Percentiles rank a stretch among this genome's conserved stretches.
These are phyloP conservation scores for Schizophyllum amplum DNA, from an alignment of 1,284 basidiomycete species.

Conservation along the genomic window DNA sequence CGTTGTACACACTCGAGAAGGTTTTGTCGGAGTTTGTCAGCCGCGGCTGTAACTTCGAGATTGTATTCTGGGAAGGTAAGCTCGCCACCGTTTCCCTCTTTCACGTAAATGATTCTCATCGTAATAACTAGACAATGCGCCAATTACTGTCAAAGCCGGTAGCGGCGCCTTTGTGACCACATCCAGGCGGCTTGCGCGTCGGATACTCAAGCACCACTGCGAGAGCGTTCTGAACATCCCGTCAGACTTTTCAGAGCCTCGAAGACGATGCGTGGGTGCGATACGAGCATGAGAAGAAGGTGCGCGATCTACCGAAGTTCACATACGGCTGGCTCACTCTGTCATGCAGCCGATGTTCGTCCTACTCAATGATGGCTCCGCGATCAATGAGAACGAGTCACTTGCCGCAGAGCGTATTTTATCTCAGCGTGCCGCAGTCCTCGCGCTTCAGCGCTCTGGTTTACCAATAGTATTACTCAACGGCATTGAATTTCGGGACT, in stretches of 20 bases:
- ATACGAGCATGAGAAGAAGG: conserved; percentile 30
- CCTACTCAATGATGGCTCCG: conserved; percentile 45
- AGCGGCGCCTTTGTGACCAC: conserved; percentile 25
- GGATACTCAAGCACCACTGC: conserved; percentile 43
- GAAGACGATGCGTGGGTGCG: conserved; percentile 40
- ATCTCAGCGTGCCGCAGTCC: conserved; percentile 41
- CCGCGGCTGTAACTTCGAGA: conserved; percentile 49
- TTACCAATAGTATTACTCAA: conserved; percentile 44
- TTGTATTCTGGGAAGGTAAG: conserved; percentile 55
- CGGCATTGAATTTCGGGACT: conserved; percentile 49
- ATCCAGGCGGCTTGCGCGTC: conserved; percentile 44
- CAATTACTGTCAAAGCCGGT: conserved; percentile 32
- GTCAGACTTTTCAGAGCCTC: conserved; percentile 36
- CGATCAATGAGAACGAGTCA: conserved; percentile 15
- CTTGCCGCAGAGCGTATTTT: conserved; percentile 28
- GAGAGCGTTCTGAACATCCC: conserved; percentile 25
- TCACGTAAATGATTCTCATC: conserved; percentile 1
- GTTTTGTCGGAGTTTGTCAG: conserved; percentile 38
- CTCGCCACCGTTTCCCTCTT: background rate
- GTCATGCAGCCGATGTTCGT: conserved; percentile 51
- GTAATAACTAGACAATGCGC: conserved; percentile 32
- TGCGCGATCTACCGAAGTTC: background rate
- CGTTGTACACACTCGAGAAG: conserved; percentile 43
- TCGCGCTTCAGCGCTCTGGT: conserved; percentile 35
- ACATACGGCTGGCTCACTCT: background rate